Evolutionary conservation across 805 yeast genomes (phyloP), one percentile per base, ranked within the genome.

Genomic region (Nadsonia fulvescens): DNA sequence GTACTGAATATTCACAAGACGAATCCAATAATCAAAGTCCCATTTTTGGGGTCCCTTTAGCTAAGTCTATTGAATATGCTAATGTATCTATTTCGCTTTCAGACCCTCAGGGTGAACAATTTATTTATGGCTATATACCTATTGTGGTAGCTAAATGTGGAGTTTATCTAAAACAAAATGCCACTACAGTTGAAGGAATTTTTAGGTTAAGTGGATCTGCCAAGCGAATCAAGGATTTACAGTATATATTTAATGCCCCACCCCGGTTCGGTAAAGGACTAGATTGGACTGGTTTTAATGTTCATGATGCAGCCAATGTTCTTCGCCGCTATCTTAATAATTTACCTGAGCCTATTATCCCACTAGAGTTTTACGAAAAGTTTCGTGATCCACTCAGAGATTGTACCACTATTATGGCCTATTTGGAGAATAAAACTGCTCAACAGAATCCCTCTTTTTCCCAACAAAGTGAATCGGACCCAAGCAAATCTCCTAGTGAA

Each of bases 111-210:
- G 67, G 68, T 34, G 72, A 70, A 14, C 65, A 70, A 31, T 65
- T 76, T 16, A 69, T 72, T 25, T 89, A 79, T 45, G 98, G 96
- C 12, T 59, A 70, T 28, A 78, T 89, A 11, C 99, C 99, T 1
- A 64, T 81, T 10, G 75, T 89, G 8, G 91, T 89, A n/a, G 96
- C 95, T 9, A 76, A 81, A 38, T 86, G 98, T 53, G 95, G 96
- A 1, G 71, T 77, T 0, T 83, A 53, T 42, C 52, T 89, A 32
- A 86, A 89, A 43, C 66, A 67, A 24, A 68, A 78, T 35, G 61
- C 54, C 14, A 56, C 81, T 16, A 65, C 66, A 16, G 73, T 76
- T 1, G 89, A 86, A 46, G 98, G 99, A 5, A 78, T 89, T 3
- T 89, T 89, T 47, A 59, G 98, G 32, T 76, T 89, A 2, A 89